Base-by-base conservation (phyloP, 371 early-diverging fungal genomes). In the Mortierella sp. region DNA sequence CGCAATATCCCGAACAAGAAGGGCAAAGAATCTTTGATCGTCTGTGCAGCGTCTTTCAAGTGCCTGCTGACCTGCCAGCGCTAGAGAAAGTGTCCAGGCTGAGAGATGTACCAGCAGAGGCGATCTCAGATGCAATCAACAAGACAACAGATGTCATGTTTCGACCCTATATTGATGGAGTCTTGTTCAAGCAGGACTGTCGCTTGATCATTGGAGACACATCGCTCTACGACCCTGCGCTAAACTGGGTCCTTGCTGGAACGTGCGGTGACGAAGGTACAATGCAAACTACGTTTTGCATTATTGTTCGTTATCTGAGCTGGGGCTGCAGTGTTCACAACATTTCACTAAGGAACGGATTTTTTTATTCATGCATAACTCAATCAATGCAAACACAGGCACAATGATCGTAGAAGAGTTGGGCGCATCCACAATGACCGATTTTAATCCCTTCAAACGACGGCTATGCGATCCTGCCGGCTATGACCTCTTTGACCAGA, bases 121-220 rank as follows among this genome's bases (percentile, higher is more conserved):
- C 73, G 40, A n/a, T 85, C 73, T 34, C 64, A 55, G 44, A 81
- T 78, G 85, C 37, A 34, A 40, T 67, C 67, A 67, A 21, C 40
- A 67, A 40, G 40, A 21, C 67, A 5, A 67, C 67, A 10, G 67
- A 67, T 37, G 24, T 67, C 9, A 37, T 67, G 40, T 85, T 81
- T 34, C 78, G 74, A 1, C 78, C 85, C 2, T 78, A 54, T 57
- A 54, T 81, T 26, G 85, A 81, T 43, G 79, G 81, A 0, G 74
- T 74, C 9, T 34, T 85, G 2, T 67, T 85, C 14, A 75, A 75
- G 9, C 48, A 75, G 21, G 80, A 80, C 11, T 72, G 72, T 8
- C 80, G 80, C 0, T 46, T 71, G 24, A 71, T 83, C 14, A 46
- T 83, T 44, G 83, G 83, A 3, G 77, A 74, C 19, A 77, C 67